These are phyloP conservation scores for Stemphylium lycopersici DNA, from an alignment of 2,329 filamentous ascomycete genomes.

Conservation along the genomic window DNA sequence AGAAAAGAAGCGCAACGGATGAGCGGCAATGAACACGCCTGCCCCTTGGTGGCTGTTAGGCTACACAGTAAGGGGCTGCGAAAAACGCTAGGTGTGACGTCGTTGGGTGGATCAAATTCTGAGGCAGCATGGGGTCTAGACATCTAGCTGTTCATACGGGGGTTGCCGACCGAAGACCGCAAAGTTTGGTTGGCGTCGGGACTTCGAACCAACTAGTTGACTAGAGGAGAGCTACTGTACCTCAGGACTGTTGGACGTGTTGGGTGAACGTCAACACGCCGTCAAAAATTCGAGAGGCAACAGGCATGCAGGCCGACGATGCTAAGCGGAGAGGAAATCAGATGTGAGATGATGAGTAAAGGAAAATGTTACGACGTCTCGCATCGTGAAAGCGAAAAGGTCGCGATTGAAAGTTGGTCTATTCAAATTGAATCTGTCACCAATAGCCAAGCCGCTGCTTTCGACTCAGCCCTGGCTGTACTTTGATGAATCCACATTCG, in stretches of 20 bases:
- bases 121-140: neutral
- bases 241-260: neutral
- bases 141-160: neutral
- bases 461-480: neutral
- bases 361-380: neutral
- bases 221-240: neutral
- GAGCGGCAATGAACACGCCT: neutral
- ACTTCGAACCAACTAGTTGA: neutral
- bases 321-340: neutral
- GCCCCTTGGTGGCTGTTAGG: neutral
- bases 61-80: slow-evolving; percentile 1
- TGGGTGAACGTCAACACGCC: neutral
- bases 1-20: neutral
- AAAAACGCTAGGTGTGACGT: slow-evolving; percentile 6
- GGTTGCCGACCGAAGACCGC: neutral
- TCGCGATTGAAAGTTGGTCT: neutral
- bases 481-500: neutral
- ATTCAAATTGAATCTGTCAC: neutral
- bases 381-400: neutral
- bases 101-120: neutral
- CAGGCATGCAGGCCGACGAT: no score
- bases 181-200: neutral
- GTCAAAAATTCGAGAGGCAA: neutral
- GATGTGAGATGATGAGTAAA: neutral
- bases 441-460: neutral